Evolutionary conservation across 1,139 yeast genomes (phyloP).

Genomic region (Hemisphaericaspora xylofermentans): DNA sequence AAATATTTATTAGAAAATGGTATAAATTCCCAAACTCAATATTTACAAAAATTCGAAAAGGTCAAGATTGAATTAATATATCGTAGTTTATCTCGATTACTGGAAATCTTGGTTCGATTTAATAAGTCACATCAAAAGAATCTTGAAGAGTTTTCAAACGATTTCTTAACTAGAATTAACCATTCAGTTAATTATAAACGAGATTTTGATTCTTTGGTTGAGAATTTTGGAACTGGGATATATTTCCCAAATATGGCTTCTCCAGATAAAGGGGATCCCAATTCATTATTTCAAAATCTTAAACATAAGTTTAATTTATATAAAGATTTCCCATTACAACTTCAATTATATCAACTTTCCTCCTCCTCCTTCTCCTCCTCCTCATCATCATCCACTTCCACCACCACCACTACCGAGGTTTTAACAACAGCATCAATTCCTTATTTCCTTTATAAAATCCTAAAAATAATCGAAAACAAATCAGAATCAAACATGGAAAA

Average conservation of each 20-base stretch:
- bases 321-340: conserved; percentile 44
- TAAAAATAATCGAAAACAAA: conserved; percentile 24
- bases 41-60: conserved; percentile 38
- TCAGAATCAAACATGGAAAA: conserved; percentile 11
- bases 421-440: conserved; percentile 37
- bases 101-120: conserved; percentile 33
- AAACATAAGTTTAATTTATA: conserved; percentile 39
- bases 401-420: conserved; percentile 15
- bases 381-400: too few species aligned
- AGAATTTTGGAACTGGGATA: conserved; percentile 37
- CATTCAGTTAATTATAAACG: conserved; percentile 25
- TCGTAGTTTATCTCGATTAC: conserved; percentile 34
- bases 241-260: conserved; percentile 38
- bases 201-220: conserved; percentile 29
- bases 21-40: conserved; percentile 22
- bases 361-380: background rate
- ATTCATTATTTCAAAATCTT: conserved; percentile 34
- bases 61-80: conserved; percentile 36
- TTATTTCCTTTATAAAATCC: conserved; percentile 26
- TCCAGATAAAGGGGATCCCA: conserved; percentile 25
- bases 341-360: conserved; percentile 16
- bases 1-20: conserved; percentile 34
- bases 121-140: conserved; percentile 28
- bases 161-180: conserved; percentile 26
- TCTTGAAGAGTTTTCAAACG: conserved; percentile 28